Base-by-base conservation (phyloP, 1,284 basidiomycete genomes). In the Macrocystidia cucumis region DNA sequence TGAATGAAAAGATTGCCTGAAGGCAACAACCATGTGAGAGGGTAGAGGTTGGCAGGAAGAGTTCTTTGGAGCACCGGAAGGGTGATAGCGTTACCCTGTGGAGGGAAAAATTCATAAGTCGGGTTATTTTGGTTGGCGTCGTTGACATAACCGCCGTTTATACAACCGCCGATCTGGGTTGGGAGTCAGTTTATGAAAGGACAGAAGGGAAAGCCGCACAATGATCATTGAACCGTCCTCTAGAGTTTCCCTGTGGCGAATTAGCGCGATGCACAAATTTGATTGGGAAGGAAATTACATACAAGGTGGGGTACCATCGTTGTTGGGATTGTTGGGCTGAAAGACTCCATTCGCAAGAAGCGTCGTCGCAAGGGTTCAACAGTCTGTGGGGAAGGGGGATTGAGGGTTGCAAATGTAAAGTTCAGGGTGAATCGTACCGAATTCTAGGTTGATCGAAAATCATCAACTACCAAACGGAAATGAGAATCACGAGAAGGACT, bases 71-170 rank as follows among this genome's bases (percentile, higher is more conserved):
- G 64, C 44, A 79, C 67, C 5, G 63, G 55, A 7, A 68, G 73
- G 17, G 46, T 44, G 39, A 76, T 57, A 5, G 67, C 65, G 18
- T 50, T 50, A 24, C 66, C 66, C 32, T 59, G 62, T 4, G 72
- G 63, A 0, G 83, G 83, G 65, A 75, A 86, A 62, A 82, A 81
- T 57, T 85, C 83, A 56, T 77, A 79, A 0, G 82, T 86, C 0
- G 82, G 83, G 45, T 69, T 69, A 34, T 61, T 60, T 40, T 71
- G 65, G 5, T 29, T 32, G 0, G 56, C 57, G 39, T 61, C 57
- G 60, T 83, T 85, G 40, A 87, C 80, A 50, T 78, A 87, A 14
- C 81, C 84, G 35, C 83, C 82, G 55, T 65, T 71, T 38, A 64
- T 56, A 47, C 76, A 68, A 9, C 73, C 73, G 17, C 72, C 73